Evolutionary conservation across 2,329 filamentous ascomycete genomes (phyloP), one percentile per base, ranked within the genome.

Genomic region (Pezicula rhizophila): DNA sequence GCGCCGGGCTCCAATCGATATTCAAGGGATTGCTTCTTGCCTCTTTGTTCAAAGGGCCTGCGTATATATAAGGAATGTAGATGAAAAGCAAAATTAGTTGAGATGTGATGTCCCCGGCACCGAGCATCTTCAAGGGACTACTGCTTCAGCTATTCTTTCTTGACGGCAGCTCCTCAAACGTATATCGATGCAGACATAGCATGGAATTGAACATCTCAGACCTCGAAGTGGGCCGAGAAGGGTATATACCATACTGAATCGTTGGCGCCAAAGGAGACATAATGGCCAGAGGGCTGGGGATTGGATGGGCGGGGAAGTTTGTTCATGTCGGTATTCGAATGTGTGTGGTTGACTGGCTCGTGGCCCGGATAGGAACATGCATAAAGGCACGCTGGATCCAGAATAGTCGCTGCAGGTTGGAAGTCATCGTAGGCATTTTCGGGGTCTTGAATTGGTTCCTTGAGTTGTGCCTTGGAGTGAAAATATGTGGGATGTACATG

Each of bases 1-100:
- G 80, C 31, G 81, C 76, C 42, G 79, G 79, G 54, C 70, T 70
- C 55, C 73, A 74, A 60, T 79, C 73, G 62, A 81, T 64, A 31
- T 54, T 51, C 44, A 63, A 37, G n/a, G 52, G 52, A 25, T 55
- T 46, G 31, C 43, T 35, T 26, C 23, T 40, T 38, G 52, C 51
- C 40, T 54, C 59, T 41, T 52, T 49, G 50, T 48, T 57, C 49
- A 37, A 52, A 54, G 35, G 54, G 20, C 40, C 12, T 8, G 40
- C 23, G 18, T 42, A 42, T 39, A 34, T 54, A 57, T 56, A 52
- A 10, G 40, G 33, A 20, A 48, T n/a, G 18, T 23, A 47, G 45
- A 41, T 38, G 23, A 48, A 18, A 25, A 54, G 37, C 14, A 55
- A 40, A 37, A 58, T 45, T 39, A 39, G 42, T 15, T 34, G 42